Conservation (phyloP, 164 flowering plant species). For the Vitis labrusca region DNA sequence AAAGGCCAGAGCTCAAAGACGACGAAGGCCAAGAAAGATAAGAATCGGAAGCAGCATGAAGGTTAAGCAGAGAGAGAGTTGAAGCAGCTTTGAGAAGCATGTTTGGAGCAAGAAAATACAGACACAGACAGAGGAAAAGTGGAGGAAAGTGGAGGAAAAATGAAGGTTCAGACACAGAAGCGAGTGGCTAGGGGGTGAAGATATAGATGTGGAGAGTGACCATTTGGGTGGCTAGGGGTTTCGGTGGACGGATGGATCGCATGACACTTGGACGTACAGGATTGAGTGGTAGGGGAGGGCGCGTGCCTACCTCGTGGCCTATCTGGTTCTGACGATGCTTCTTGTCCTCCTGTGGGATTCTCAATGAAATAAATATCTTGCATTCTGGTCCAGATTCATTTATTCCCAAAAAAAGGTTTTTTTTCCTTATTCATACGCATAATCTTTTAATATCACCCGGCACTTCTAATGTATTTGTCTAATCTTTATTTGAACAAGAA, state of each 20-base stretch:
- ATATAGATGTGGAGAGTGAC: slow-evolving; percentile 8
- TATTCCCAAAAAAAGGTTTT: too few species aligned
- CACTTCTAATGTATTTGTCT: too few species aligned
- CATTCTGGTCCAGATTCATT: background rate
- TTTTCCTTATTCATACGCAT: too few species aligned
- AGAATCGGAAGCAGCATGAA: slow-evolving; percentile 24
- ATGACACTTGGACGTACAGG: slow-evolving; percentile 48
- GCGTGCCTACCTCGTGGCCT: slow-evolving; percentile 72
- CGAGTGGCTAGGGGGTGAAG: slow-evolving; percentile 12
- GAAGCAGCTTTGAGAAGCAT: slow-evolving; percentile 58
- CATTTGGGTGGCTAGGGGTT: background rate
- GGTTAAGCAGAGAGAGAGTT: slow-evolving; percentile 29
- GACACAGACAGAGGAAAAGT: background rate
- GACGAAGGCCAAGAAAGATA: slow-evolving; percentile 10
- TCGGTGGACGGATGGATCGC: slow-evolving; percentile 34
- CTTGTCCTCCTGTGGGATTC: slow-evolving; percentile 8
- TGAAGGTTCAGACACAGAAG: background rate
- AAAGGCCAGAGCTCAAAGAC: background rate
- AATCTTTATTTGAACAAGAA: too few species aligned
- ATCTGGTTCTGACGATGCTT: background rate
- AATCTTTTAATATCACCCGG: too few species aligned
- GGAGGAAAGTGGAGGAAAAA: background rate
- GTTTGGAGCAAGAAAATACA: slow-evolving; percentile 9
- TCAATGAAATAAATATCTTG: background rate
- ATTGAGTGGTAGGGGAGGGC: slow-evolving; percentile 33